These are phyloP conservation scores for Candida sanyaensis DNA, from an alignment of 1,139 yeast species.

Conservation along the genomic window DNA sequence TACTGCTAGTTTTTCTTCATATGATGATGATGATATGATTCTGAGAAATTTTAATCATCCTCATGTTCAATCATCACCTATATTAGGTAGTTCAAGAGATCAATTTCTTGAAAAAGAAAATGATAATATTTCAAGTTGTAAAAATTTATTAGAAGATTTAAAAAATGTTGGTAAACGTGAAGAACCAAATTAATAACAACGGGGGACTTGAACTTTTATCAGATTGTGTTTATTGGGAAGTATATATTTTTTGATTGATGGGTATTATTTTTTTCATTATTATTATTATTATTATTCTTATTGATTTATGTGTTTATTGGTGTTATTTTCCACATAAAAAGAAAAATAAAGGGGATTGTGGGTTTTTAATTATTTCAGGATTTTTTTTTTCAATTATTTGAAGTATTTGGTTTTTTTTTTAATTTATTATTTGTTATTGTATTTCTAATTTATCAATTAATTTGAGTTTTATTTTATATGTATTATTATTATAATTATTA, in stretches of 20 bases:
- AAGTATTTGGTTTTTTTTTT: not conserved
- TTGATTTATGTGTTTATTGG: too few species aligned
- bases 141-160: conserved; percentile 9
- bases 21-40: conserved; percentile 61
- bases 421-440: not conserved
- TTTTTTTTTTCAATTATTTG: too few species aligned
- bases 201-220: not conserved
- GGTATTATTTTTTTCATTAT: not conserved
- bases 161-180: conserved; percentile 10
- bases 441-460: not conserved
- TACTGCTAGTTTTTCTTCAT: conserved; percentile 31
- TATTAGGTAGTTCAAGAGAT: conserved; percentile 6
- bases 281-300: too few species aligned
- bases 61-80: conserved; percentile 13
- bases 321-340: too few species aligned
- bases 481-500: too few species aligned
- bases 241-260: not conserved
- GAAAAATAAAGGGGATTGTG: too few species aligned
- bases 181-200: not conserved
- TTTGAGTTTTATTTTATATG: not conserved
- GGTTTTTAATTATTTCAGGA: too few species aligned
- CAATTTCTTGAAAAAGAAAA: not conserved
- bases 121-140: not conserved
- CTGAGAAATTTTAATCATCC: conserved; percentile 39
- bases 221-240: not conserved